Evolutionary conservation across 768 basidiomycete species (phyloP).

Genomic region (Tubosaeta brunneosetosa): DNA sequence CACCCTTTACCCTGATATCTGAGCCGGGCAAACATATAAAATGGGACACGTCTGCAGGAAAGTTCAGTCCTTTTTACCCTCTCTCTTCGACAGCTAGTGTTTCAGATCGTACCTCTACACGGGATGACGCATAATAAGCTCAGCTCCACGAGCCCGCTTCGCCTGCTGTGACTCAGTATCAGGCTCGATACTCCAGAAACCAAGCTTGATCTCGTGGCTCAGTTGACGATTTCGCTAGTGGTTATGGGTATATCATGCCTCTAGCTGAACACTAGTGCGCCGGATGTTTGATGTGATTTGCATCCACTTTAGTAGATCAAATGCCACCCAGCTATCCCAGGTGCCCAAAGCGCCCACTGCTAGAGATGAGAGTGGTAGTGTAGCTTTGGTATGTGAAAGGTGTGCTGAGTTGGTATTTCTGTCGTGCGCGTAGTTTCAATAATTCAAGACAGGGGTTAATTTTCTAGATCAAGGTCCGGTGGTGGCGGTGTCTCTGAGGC

Average conservation of each 20-base stretch:
- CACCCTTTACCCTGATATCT: background rate
- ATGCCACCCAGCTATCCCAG: background rate
- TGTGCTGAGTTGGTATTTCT: background rate
- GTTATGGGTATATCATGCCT: constrained; percentile 31
- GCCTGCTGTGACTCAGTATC: constrained; percentile 37
- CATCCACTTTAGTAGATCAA: constrained; percentile 9
- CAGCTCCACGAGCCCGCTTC: constrained; percentile 31
- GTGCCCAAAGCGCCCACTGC: constrained; percentile 5
- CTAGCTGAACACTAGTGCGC: constrained; percentile 18
- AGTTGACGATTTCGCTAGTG: constrained; percentile 42
- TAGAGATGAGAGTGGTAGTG: constrained; percentile 1
- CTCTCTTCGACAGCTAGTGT: background rate
- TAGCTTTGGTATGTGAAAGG: background rate
- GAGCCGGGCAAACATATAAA: constrained; percentile 7
- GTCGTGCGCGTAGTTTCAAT: background rate
- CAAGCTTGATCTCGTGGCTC: constrained; percentile 30
- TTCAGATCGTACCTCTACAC: constrained; percentile 1
- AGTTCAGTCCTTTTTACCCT: background rate
- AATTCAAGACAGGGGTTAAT: constrained; percentile 6
- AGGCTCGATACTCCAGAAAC: constrained; percentile 32
- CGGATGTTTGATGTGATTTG: background rate
- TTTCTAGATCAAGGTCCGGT: constrained; percentile 21
- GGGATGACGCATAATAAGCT: constrained; percentile 36
- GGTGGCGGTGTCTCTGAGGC: background rate
- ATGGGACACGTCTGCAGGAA: background rate